These are phyloP conservation scores for Cercospora berteroae DNA, from an alignment of 2,329 filamentous ascomycete species.

Conservation along the genomic window DNA sequence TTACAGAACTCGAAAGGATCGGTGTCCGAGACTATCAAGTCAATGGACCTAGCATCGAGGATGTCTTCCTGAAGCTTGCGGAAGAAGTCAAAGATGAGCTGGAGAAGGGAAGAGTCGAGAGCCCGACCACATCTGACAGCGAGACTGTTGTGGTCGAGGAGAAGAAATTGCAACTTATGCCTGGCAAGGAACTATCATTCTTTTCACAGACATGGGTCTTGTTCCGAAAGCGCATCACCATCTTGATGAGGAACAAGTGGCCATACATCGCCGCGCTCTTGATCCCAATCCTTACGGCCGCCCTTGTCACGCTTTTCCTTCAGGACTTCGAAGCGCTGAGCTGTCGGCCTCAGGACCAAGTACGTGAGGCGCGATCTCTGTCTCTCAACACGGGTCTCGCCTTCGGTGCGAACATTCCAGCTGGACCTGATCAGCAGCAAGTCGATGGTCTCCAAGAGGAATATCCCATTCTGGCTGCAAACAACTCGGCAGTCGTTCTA, in stretches of 20 bases:
- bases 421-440: conserved; percentile 39
- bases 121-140: conserved; percentile 24
- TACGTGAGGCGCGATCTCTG: conserved; percentile 19
- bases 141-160: conserved; percentile 18
- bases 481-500: conserved; percentile 42
- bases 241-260: conserved; percentile 74
- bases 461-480: conserved; percentile 26
- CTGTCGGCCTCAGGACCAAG: conserved; percentile 43
- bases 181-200: conserved; percentile 69
- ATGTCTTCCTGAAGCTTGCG: conserved; percentile 83
- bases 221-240: conserved; percentile 72
- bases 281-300: conserved; percentile 76
- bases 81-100: conserved; percentile 67
- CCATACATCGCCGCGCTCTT: conserved; percentile 72
- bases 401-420: conserved; percentile 36
- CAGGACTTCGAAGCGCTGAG: conserved; percentile 54
- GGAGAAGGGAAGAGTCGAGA: conserved; percentile 32
- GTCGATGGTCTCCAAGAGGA: conserved; percentile 33
- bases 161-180: conserved; percentile 52
- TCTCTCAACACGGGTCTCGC: conserved; percentile 24
- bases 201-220: conserved; percentile 69
- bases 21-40: conserved; percentile 77
- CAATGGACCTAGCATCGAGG: conserved; percentile 85
- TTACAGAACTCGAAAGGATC: conserved; percentile 64
- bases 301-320: conserved; percentile 74